phyloP scores from a whole-genome alignment of 2,329 filamentous ascomycete species.

The Pseudogymnoascus pannorum region DNA sequence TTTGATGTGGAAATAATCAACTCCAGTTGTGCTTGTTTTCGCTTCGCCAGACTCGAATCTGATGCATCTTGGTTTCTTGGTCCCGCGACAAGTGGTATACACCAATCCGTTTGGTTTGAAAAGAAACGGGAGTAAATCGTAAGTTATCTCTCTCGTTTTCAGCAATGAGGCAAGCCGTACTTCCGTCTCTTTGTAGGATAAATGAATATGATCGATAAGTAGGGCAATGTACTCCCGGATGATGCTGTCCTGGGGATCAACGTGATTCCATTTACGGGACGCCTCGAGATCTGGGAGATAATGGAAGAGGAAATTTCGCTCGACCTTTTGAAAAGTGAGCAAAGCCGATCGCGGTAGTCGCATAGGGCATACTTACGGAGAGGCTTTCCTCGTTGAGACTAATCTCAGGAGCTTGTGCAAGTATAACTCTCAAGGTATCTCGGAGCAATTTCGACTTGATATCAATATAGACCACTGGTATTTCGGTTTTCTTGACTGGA shows the following conservation, averaged over 20 bases:
- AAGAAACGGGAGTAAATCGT: conserved; percentile 6
- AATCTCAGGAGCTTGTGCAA: conserved; percentile 6
- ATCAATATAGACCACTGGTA: not conserved
- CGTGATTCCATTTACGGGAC: not conserved
- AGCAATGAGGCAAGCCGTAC: not conserved
- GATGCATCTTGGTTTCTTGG: conserved; percentile 3
- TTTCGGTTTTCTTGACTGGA: conserved; percentile 11
- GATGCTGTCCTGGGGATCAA: not conserved
- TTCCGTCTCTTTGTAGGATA: not conserved
- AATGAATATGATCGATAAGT: conserved; percentile 2
- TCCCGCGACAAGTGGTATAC: conserved; percentile 8
- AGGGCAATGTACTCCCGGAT: conserved; percentile 19
- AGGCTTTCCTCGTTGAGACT: conserved; percentile 9
- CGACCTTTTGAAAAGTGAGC: conserved; percentile 13
- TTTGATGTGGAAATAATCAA: conserved; percentile 14
- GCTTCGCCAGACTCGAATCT: conserved; percentile 10
- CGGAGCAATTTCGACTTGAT: conserved; percentile 12
- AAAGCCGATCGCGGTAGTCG: not conserved
- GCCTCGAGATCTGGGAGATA: conserved; percentile 14
- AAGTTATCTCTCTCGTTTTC: conserved; percentile 9
- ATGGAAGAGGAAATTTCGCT: conserved; percentile 16
- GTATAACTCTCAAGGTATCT: conserved; percentile 12
- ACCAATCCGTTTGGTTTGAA: conserved; percentile 9
- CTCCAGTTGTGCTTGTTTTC: not conserved
- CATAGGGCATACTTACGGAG: conserved; percentile 8